Base-by-base conservation (phyloP, 2,329 filamentous ascomycete genomes). In the Dactylellina cionopaga region DNA sequence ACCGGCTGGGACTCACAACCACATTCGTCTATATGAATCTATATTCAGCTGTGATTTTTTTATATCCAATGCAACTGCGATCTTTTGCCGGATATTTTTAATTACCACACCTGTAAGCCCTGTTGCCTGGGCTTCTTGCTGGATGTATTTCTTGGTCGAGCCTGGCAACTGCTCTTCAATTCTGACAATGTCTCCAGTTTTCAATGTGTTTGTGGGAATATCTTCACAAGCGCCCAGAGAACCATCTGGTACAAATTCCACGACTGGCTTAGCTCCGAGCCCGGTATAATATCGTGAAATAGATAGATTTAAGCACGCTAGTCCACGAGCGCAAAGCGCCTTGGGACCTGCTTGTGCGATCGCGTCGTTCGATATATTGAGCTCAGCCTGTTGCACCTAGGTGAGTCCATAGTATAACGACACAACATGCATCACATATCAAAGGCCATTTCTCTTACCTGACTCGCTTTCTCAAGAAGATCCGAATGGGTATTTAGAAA, bases 201-300 rank as follows among this genome's bases (percentile, higher is more conserved):
- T 84, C 55, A 95, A 82, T 24, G 90, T 90, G 82, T 94, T 91
- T 78, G 92, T 89, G 0, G 89, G 88, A 17, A 94, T 82, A 74
- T 88, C 86, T 11, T 75, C 74, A 4, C 75, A 71, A 25, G 73
- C 55, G 10, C 74, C 75, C 1, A 89, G 85, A 0, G 92, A 90
- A n/a, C 86, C 81, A 77, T 97, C 94, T 0, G 82, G 80, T 1
- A 82, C 83, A 4, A 99, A 87, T 80, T 97, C 93, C 2, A 97
- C 83, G 1, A 99, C 90, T 0, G 91, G 92, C 75, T 92, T 91
- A n/a, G 95, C 95, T 13, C 93, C 95, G 35, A 97, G 84, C 0
- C 95, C 95, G 0, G 95, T 99, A 27, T 93, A 89, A 78, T 91
- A 90, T 15, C 90, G 89, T 9, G 85, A 83, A 31, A 96, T 83